Conservation (phyloP, 169 alveolate species). For the Eimeria praecox region DNA sequence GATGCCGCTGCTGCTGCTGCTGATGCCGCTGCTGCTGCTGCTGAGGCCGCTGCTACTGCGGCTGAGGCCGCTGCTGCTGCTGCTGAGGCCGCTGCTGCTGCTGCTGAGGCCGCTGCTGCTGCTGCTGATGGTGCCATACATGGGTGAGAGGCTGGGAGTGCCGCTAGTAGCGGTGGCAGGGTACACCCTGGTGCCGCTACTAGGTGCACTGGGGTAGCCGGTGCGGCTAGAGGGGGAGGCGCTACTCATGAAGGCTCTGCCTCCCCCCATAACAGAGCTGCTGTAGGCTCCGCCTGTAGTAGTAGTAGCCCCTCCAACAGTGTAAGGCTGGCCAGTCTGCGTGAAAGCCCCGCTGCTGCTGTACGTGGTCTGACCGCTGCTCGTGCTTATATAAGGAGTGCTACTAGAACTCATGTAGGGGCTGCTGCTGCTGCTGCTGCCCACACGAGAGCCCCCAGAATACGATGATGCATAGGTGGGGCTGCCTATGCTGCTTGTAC, state of each 20-base stretch:
- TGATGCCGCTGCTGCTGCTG: constrained; percentile 24
- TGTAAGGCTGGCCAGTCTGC: not conserved
- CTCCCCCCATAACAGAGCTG: constrained; percentile 43
- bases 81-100: constrained; percentile 24
- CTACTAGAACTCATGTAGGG: constrained; percentile 28
- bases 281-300: not conserved
- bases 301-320: not conserved
- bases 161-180: not conserved
- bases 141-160: not conserved
- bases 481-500: not conserved
- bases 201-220: constrained; percentile 14
- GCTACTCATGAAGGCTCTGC: constrained; percentile 37
- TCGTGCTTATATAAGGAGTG: constrained; percentile 22
- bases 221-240: not conserved
- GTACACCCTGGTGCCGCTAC: not conserved
- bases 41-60: not conserved
- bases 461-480: constrained; percentile 7
- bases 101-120: not conserved
- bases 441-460: constrained; percentile 6
- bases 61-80: constrained; percentile 43
- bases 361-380: not conserved
- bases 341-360: constrained; percentile 30
- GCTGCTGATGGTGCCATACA: constrained; percentile 8
- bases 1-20: constrained; percentile 16
- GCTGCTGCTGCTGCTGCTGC: constrained; percentile 43